phyloP scores from a whole-genome alignment of 352 stramenopile species.

The Pythium aphanidermatum region DNA sequence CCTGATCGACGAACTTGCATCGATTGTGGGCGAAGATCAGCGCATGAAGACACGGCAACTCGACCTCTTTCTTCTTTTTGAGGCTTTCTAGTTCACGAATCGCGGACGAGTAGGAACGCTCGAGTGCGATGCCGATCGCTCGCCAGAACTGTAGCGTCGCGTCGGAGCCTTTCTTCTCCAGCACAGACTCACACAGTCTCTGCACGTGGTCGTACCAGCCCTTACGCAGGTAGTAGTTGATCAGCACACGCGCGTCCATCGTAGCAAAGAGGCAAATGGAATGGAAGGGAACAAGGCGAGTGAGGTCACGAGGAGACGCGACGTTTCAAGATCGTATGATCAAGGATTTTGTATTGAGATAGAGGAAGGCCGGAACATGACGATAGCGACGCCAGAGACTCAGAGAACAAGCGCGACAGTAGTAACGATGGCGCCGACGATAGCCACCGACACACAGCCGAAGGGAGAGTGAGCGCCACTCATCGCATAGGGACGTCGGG shows the following conservation, averaged over 20 bases:
- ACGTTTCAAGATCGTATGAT: slow-evolving; percentile 12
- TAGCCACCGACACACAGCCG: no score
- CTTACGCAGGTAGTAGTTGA: slow-evolving; percentile 87
- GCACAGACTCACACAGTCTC: slow-evolving; percentile 67
- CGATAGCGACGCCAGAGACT: no score
- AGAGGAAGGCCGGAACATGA: no score
- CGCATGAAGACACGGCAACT: slow-evolving; percentile 71
- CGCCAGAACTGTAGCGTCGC: slow-evolving; percentile 82
- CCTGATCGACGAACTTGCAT: slow-evolving; percentile 74
- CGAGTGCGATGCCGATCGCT: slow-evolving; percentile 71
- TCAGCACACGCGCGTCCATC: slow-evolving; percentile 63
- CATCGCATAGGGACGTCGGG: no score
- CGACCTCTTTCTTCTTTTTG: slow-evolving; percentile 71
- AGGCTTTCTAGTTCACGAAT: slow-evolving; percentile 84
- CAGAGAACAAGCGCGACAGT: no score
- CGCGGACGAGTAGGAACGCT: slow-evolving; percentile 70
- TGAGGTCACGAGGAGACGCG: slow-evolving; percentile 11
- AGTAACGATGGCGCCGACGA: no score
- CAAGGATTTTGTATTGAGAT: no score
- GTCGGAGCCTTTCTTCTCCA: slow-evolving; percentile 81
- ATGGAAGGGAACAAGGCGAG: no score
- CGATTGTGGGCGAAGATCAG: slow-evolving; percentile 71
- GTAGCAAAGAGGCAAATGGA: no score
- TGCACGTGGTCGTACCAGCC: slow-evolving; percentile 85
- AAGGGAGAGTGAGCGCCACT: no score